phyloP scores from a whole-genome alignment of 75 land plant genomes.

The Pseudotsuga menziesii region DNA sequence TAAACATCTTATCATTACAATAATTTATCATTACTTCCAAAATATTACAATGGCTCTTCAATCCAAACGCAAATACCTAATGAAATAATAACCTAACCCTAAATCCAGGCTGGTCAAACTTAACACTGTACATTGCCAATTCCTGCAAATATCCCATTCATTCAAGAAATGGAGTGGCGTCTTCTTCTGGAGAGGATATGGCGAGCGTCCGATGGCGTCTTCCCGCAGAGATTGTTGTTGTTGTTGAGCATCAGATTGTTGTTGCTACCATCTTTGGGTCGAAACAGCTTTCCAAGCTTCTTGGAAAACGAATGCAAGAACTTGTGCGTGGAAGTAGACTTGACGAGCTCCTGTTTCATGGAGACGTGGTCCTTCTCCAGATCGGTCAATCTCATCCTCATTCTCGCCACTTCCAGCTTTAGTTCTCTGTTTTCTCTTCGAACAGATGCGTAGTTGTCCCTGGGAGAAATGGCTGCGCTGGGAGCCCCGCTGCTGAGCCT shows the following conservation, averaged over 20 bases:
- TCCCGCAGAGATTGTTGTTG: not conserved
- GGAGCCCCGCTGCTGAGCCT: slow-evolving; percentile 27
- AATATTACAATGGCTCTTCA: no score
- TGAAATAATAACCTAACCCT: no score
- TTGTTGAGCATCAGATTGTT: not conserved
- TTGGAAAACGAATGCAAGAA: slow-evolving; percentile 38
- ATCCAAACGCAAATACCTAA: no score
- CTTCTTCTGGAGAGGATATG: slow-evolving; percentile 44
- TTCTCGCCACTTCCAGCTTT: slow-evolving; percentile 66
- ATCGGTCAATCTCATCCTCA: slow-evolving; percentile 65
- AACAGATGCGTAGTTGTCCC: slow-evolving; percentile 65
- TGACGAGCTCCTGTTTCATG: slow-evolving; percentile 55
- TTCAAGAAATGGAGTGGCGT: slow-evolving; percentile 50
- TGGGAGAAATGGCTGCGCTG: slow-evolving; percentile 61
- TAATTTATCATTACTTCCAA: no score
- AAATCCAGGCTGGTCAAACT: no score
- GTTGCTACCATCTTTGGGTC: slow-evolving; percentile 13
- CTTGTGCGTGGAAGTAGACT: slow-evolving; percentile 31
- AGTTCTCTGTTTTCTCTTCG: slow-evolving; percentile 71
- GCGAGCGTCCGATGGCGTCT: not conserved
- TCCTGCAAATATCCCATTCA: no score
- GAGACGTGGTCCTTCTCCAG: slow-evolving; percentile 64
- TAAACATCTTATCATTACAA: no score
- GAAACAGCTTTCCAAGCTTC: slow-evolving; percentile 66
- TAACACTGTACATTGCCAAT: no score